A percentile compares a stretch with the other conserved stretches of the same genome.
phyloP scores from a whole-genome alignment of 805 yeast species.

The Saccharomyces jurei region DNA sequence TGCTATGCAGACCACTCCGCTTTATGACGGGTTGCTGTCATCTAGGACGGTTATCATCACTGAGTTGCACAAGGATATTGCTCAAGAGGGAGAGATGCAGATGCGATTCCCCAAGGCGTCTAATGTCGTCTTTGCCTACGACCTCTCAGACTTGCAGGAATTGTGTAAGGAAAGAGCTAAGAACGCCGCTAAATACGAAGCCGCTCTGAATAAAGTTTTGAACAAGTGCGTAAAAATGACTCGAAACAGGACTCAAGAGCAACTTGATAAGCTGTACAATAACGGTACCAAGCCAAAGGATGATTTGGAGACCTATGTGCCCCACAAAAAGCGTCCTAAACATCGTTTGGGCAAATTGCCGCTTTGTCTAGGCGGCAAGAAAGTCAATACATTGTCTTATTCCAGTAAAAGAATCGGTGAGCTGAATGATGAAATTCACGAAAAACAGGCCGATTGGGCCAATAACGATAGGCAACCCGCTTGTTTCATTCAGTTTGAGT shows the following conservation, averaged over 20 bases:
- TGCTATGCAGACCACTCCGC: conserved; percentile 62
- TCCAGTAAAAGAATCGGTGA: conserved; percentile 60
- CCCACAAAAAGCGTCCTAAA: conserved; percentile 72
- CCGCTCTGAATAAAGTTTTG: conserved; percentile 51
- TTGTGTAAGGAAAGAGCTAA: conserved; percentile 56
- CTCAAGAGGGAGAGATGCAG: conserved; percentile 44
- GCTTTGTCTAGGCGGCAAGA: conserved; percentile 56
- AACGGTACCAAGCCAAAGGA: conserved; percentile 45
- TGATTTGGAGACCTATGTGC: conserved; percentile 54
- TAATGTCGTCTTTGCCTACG: conserved; percentile 56
- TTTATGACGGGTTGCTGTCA: conserved; percentile 59
- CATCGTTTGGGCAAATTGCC: conserved; percentile 51
- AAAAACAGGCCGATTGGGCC: conserved; percentile 47
- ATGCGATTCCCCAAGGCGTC: conserved; percentile 56
- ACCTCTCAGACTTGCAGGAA: conserved; percentile 48
- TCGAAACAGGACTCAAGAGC: conserved; percentile 47
- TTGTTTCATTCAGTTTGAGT: conserved; percentile 71
- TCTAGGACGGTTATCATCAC: conserved; percentile 68
- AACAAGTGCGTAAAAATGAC: conserved; percentile 53
- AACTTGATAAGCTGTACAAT: conserved; percentile 24
- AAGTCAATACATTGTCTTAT: conserved; percentile 77
- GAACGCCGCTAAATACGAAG: conserved; percentile 53
- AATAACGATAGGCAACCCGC: conserved; percentile 50
- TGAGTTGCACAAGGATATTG: conserved; percentile 46
- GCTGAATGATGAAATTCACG: conserved; percentile 54